Evolutionary conservation across 192 early-diverging fungal genomes (phyloP), one percentile per base, ranked within the genome.

Genomic region (Jimgerdemannia flammicorona): DNA sequence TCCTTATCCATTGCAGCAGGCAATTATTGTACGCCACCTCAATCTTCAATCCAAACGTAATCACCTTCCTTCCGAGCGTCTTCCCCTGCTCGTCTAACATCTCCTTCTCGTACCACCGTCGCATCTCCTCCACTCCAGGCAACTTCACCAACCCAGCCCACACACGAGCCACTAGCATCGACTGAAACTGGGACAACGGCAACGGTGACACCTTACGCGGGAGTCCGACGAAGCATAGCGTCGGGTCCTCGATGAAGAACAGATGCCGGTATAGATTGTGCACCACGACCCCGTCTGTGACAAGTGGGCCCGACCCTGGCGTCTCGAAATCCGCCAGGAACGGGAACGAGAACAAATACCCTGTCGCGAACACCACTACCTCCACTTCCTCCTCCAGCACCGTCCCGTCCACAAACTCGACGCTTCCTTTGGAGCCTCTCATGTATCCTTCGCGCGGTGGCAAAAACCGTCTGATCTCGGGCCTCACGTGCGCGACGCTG

Each of bases 281-380:
- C 14, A 87, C 81, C 7, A 69, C 72, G 19, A 83, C 75, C 0
- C 85, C 85, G 11, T 84, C 76, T 0, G 75, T 74, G 7, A 87
- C 72, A 29, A 81, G 65, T 49, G 54, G 19, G 10, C 29, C 71
- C 40, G 14, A 75, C 44, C 19, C 78, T 69, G 7, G 29, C 41
- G 66, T 72, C 66, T 10, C 64, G 4, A 80, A 20, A 39, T 81
- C 18, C 10, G 71, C 64, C 2, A 91, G 65, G 72, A 93, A 94
- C 40, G 91, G 91, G 75, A 83, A 89, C 3, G 77, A 77, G 44
- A 84, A 90, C 0, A 85, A 71, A 73, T 91, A 94, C 0, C 93
- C 93, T 0, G 93, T 94, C 39, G 89, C 91, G 67, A 85, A 88
- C 0, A 94, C 79, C 20, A 94, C 78, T 9, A 44, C 44, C 70